Evolutionary conservation across 176 grass and related monocot genomes (phyloP).

Genomic region (Zea luxurians): DNA sequence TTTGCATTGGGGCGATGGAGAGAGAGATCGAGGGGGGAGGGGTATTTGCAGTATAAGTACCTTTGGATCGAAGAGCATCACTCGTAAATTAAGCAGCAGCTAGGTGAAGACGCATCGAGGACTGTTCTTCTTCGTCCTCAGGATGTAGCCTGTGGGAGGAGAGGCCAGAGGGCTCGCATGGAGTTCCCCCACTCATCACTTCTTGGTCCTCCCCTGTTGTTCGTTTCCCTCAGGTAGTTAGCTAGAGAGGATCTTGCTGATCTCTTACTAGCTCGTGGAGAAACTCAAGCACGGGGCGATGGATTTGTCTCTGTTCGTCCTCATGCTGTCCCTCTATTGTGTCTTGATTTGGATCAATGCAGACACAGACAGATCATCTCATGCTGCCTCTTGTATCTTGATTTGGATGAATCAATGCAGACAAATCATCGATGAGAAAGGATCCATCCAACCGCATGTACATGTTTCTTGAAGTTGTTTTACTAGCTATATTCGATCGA

Average conservation of each 20-base stretch:
- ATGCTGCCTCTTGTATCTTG: too few species aligned
- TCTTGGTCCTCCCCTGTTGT: constrained; percentile 34
- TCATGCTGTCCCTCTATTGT: neutral
- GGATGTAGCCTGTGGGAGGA: constrained; percentile 38
- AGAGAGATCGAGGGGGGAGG: neutral
- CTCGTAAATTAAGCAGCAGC: neutral
- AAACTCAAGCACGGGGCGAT: neutral
- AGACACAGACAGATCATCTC: neutral
- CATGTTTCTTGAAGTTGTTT: neutral
- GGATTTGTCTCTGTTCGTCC: constrained; percentile 9
- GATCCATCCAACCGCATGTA: neutral
- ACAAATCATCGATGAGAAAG: neutral
- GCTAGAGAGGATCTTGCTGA: constrained; percentile 14
- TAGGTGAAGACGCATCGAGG: constrained; percentile 29
- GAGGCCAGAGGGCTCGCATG: constrained; percentile 29
- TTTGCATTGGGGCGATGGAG: neutral
- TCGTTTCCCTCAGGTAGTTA: constrained; percentile 6
- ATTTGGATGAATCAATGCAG: neutral
- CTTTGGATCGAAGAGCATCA: constrained; percentile 24
- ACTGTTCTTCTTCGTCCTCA: constrained; percentile 34
- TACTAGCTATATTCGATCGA: neutral
- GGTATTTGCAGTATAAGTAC: constrained; percentile 42
- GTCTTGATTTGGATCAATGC: constrained; percentile 25
- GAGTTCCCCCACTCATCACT: constrained; percentile 63
- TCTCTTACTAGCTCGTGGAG: neutral